Evolutionary conservation across 768 basidiomycete species (phyloP).

Genomic region (Lentinus brumalis): DNA sequence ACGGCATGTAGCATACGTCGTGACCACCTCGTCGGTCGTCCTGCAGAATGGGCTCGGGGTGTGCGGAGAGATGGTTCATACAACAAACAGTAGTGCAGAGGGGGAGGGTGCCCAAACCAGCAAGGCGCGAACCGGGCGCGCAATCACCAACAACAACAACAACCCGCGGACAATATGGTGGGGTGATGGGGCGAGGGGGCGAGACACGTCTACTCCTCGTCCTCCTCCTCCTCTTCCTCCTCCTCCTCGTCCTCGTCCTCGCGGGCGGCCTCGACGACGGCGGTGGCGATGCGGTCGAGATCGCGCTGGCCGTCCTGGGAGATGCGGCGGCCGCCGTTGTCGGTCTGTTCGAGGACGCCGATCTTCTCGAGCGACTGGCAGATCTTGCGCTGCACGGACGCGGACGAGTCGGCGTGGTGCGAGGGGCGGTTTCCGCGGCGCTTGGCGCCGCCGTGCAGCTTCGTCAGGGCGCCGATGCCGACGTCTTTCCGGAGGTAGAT

Average conservation of each 20-base stretch:
- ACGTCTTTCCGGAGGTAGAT: slow-evolving; percentile 99
- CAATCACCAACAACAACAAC: slow-evolving; percentile 9
- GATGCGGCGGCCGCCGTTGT: slow-evolving; percentile 94
- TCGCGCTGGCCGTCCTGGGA: slow-evolving; percentile 96
- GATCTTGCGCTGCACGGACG: slow-evolving; percentile 90
- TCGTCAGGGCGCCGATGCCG: slow-evolving; percentile 89
- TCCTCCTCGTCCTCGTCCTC: slow-evolving; percentile 78
- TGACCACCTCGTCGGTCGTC: slow-evolving; percentile 14
- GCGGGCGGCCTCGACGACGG: slow-evolving; percentile 77
- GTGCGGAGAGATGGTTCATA: slow-evolving; percentile 14
- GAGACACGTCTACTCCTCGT: slow-evolving; percentile 23
- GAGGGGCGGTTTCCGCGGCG: slow-evolving; percentile 96
- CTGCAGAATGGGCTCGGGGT: slow-evolving; percentile 4
- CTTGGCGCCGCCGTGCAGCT: slow-evolving; percentile 96
- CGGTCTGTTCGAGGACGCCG: slow-evolving; percentile 91
- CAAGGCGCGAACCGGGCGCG: slow-evolving; percentile 5
- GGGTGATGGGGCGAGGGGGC: background rate
- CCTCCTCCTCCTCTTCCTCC: slow-evolving; percentile 68
- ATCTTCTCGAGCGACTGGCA: slow-evolving; percentile 99
- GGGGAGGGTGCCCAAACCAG: slow-evolving; percentile 6
- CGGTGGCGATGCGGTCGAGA: slow-evolving; percentile 90
- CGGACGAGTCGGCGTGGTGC: slow-evolving; percentile 86
- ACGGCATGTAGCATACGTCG: slow-evolving; percentile 26
- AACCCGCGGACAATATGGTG: background rate
- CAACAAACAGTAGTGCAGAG: slow-evolving; percentile 6